A percentile compares a stretch with the other conserved stretches of the same genome.
phyloP scores from a whole-genome alignment of 768 basidiomycete genomes.

The Phylloporus scabripes region DNA sequence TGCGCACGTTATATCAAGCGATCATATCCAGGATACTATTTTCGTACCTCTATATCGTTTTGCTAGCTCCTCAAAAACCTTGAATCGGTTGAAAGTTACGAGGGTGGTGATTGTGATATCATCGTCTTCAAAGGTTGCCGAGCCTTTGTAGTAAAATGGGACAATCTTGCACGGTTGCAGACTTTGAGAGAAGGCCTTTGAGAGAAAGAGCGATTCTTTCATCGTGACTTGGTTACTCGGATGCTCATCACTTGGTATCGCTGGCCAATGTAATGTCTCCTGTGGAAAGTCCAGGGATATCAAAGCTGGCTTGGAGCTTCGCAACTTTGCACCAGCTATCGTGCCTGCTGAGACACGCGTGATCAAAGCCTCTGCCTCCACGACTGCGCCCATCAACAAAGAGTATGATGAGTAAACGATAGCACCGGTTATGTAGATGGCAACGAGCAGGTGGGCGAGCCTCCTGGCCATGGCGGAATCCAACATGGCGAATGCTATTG shows the following conservation, averaged over 20 bases:
- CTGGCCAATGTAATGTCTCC: constrained; percentile 22
- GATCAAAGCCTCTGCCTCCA: constrained; percentile 8
- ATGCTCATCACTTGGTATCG: not conserved
- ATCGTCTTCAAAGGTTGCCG: constrained; percentile 46
- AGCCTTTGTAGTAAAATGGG: constrained; percentile 77
- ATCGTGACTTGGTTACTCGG: constrained; percentile 24
- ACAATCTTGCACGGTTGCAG: constrained; percentile 72
- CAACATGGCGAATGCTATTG: constrained; percentile 2
- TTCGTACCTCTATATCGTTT: constrained; percentile 67
- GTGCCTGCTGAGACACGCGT: not conserved
- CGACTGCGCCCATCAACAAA: constrained; percentile 12
- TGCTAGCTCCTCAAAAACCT: constrained; percentile 65
- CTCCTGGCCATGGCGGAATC: constrained; percentile 8
- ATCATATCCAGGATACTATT: not conserved
- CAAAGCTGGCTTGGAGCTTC: not conserved
- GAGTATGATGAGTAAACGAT: constrained; percentile 30
- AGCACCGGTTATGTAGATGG: constrained; percentile 24
- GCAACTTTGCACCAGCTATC: not conserved
- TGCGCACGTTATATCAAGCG: constrained; percentile 21
- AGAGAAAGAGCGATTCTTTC: constrained; percentile 50
- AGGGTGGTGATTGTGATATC: constrained; percentile 85
- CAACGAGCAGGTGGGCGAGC: constrained; percentile 11
- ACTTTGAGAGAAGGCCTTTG: constrained; percentile 63
- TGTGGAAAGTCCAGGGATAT: constrained; percentile 6
- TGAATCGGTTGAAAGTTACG: constrained; percentile 73